These are phyloP conservation scores for Gnetum montanum DNA, from an alignment of 75 land plant genomes.

Conservation along the genomic window DNA sequence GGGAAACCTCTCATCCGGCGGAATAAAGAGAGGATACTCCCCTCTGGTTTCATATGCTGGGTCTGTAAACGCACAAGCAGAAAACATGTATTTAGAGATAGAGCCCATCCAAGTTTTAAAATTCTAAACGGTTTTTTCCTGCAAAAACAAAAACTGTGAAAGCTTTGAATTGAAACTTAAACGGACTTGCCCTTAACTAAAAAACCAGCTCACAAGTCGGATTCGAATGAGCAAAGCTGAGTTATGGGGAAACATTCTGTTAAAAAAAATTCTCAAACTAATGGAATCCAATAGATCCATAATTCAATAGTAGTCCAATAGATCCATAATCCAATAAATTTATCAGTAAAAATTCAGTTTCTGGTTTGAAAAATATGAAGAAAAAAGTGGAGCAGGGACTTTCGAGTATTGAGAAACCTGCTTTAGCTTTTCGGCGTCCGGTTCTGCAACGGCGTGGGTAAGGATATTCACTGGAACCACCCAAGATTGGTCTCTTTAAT, in stretches of 20 bases:
- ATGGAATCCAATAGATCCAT: neutral
- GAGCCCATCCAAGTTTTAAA: neutral
- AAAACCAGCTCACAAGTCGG: too few relatives aligned
- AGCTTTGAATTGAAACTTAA: too few relatives aligned
- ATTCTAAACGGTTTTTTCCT: neutral
- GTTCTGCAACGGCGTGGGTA: conserved; percentile 69
- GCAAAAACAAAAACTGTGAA: neutral
- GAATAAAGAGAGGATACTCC: neutral
- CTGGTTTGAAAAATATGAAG: neutral
- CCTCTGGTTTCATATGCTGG: neutral
- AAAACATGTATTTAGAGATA: neutral
- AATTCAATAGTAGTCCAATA: neutral
- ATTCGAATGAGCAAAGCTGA: too few relatives aligned
- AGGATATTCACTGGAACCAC: conserved; percentile 36
- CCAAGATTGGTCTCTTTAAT: conserved; percentile 32
- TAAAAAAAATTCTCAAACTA: neutral
- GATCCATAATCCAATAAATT: neutral
- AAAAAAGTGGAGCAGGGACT: neutral
- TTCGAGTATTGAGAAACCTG: conserved; percentile 28
- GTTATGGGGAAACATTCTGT: neutral
- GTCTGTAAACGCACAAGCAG: neutral
- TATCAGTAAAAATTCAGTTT: neutral
- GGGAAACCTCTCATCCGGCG: neutral
- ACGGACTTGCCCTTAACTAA: neutral
- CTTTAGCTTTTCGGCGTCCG: conserved; percentile 29